phyloP scores from a whole-genome alignment of 1,284 basidiomycete genomes.

The Mycosarcoma maydis region DNA sequence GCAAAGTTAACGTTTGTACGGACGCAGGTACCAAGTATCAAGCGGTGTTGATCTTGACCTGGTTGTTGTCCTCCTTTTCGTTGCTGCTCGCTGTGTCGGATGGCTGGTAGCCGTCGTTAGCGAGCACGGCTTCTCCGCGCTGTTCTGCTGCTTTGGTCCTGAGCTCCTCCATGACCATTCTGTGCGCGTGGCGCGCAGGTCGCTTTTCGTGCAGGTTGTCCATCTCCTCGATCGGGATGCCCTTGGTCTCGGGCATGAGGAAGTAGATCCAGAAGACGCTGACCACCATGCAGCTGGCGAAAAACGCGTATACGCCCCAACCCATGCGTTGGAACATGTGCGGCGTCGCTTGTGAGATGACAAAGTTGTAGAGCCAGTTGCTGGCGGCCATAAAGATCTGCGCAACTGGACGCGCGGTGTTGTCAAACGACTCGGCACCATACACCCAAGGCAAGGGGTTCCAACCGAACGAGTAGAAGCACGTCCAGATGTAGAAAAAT shows the following conservation, averaged over 20 bases:
- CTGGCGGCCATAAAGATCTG: slow-evolving; percentile 82
- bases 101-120: slow-evolving; percentile 1
- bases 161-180: slow-evolving; percentile 26
- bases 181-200: slow-evolving; percentile 25
- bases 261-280: slow-evolving; percentile 72
- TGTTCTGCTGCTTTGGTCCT: slow-evolving; percentile 14
- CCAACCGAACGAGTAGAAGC: slow-evolving; percentile 49
- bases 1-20: too few species aligned
- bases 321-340: slow-evolving; percentile 59
- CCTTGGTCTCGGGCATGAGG: slow-evolving; percentile 78
- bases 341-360: slow-evolving; percentile 59
- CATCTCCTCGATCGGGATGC: slow-evolving; percentile 78
- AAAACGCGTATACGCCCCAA: slow-evolving; percentile 75
- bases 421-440: slow-evolving; percentile 78
- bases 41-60: slow-evolving; percentile 30
- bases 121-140: slow-evolving; percentile 14
- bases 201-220: slow-evolving; percentile 35
- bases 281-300: slow-evolving; percentile 74
- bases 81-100: slow-evolving; percentile 6
- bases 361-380: slow-evolving; percentile 84
- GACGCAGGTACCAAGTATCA: too few species aligned
- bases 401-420: slow-evolving; percentile 82
- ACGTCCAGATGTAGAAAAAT: slow-evolving; percentile 58
- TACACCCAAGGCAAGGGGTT: slow-evolving; percentile 61
- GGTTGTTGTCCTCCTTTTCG: slow-evolving; percentile 22